A percentile compares a stretch with the other conserved stretches of the same genome.
These are phyloP conservation scores for Mycena indigotica DNA, from an alignment of 768 basidiomycete genomes.

Conservation along the genomic window DNA sequence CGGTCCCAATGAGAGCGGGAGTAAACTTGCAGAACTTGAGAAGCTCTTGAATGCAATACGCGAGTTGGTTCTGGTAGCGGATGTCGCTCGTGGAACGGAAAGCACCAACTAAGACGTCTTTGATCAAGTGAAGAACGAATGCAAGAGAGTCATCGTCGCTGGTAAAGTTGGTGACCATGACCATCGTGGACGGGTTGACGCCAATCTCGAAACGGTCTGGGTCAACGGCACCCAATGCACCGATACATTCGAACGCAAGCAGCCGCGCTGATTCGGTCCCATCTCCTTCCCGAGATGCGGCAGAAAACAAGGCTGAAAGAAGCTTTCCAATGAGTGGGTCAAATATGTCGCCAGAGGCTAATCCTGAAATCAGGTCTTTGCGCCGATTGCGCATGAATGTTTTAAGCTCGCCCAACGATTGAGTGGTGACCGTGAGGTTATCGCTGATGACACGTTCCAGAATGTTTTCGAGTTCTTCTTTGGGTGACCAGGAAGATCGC, in stretches of 20 bases:
- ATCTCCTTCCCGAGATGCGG: constrained; percentile 80
- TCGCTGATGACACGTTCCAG: constrained; percentile 77
- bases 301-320: constrained; percentile 64
- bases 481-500: constrained; percentile 54
- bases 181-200: constrained; percentile 59
- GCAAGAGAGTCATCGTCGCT: constrained; percentile 73
- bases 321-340: constrained; percentile 73
- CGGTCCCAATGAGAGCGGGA: constrained; percentile 64
- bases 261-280: constrained; percentile 65
- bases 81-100: constrained; percentile 95
- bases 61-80: constrained; percentile 85
- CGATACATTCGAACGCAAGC: constrained; percentile 87
- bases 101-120: constrained; percentile 81
- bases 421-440: constrained; percentile 74
- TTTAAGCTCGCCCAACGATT: constrained; percentile 77
- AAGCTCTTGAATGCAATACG: constrained; percentile 90
- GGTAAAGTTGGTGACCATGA: constrained; percentile 78
- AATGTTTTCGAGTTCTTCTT: constrained; percentile 61
- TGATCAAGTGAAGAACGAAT: constrained; percentile 87
- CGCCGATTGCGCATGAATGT: constrained; percentile 56
- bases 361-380: constrained; percentile 53
- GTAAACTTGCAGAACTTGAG: constrained; percentile 86
- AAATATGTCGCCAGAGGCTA: constrained; percentile 86
- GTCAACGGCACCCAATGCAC: constrained; percentile 90
- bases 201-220: constrained; percentile 86